phyloP scores from a whole-genome alignment of 148 eudicot species.

The Rhododendron simsii region DNA sequence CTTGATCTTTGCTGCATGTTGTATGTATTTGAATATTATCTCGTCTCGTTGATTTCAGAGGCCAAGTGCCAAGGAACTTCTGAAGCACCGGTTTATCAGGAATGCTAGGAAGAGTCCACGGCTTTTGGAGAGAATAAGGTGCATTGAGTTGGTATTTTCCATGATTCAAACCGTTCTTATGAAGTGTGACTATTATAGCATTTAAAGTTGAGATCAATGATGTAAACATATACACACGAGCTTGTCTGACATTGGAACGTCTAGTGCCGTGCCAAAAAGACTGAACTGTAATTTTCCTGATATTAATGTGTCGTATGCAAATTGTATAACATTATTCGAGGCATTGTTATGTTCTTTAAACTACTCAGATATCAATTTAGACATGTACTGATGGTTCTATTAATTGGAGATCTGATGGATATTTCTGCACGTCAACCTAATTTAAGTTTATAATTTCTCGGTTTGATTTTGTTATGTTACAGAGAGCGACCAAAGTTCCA shows the following conservation, averaged over 20 bases:
- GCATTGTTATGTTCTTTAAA: not conserved
- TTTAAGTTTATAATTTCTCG: not conserved
- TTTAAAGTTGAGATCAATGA: not conserved
- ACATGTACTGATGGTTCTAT: not conserved
- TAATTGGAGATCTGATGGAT: not conserved
- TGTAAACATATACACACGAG: not conserved
- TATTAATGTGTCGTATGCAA: not conserved
- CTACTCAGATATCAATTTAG: not conserved
- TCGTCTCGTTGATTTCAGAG: constrained; percentile 49
- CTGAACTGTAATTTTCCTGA: constrained; percentile 1
- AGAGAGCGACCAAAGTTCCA: constrained; percentile 92
- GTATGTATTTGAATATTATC: not conserved
- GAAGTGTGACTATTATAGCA: not conserved
- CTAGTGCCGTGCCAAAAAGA: not conserved
- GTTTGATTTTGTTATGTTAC: constrained; percentile 6
- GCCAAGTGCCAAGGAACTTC: constrained; percentile 89
- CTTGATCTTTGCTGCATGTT: constrained; percentile 3
- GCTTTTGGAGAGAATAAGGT: constrained; percentile 96
- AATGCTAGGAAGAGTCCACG: constrained; percentile 82
- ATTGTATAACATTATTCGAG: not conserved
- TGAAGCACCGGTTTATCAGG: constrained; percentile 82
- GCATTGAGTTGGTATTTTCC: constrained; percentile 3
- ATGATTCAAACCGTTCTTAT: not conserved
- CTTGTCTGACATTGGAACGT: not conserved
- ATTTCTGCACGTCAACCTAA: not conserved